Evolutionary conservation across 1,284 basidiomycete species (phyloP).

Genomic region (Agaricales sp.): DNA sequence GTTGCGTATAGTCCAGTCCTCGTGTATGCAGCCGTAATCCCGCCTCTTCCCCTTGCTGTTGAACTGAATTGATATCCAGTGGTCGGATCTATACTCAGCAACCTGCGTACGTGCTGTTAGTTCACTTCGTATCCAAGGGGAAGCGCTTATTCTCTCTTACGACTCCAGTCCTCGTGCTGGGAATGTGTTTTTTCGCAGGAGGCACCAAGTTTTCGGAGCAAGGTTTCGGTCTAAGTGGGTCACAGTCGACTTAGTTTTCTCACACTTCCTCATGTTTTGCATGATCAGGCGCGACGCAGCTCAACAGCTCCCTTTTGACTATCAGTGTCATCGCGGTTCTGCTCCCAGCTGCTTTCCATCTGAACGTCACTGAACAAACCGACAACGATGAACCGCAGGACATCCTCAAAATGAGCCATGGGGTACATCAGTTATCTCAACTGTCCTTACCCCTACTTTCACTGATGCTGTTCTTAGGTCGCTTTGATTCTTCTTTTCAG

Average conservation of each 20-base stretch:
- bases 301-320: slow-evolving; percentile 73
- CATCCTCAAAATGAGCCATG: slow-evolving; percentile 70
- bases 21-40: no score
- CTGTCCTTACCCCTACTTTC: neutral
- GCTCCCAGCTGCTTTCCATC: slow-evolving; percentile 61
- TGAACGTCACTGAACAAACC: slow-evolving; percentile 22
- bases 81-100: slow-evolving; percentile 75
- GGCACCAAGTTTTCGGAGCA: slow-evolving; percentile 61
- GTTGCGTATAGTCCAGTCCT: no score
- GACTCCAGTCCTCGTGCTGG: slow-evolving; percentile 63
- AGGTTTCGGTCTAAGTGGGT: slow-evolving; percentile 60
- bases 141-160: slow-evolving; percentile 13
- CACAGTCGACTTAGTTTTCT: slow-evolving; percentile 1
- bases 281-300: slow-evolving; percentile 56
- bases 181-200: slow-evolving; percentile 73
- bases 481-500: slow-evolving; percentile 75
- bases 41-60: no score
- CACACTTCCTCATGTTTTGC: slow-evolving; percentile 6
- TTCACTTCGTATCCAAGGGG: slow-evolving; percentile 4
- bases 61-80: slow-evolving; percentile 31
- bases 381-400: slow-evolving; percentile 26
- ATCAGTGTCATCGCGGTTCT: slow-evolving; percentile 75
- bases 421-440: slow-evolving; percentile 40
- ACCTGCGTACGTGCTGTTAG: slow-evolving; percentile 42
- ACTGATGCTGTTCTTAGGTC: slow-evolving; percentile 31